A percentile compares a stretch with the other conserved stretches of the same genome.
phyloP scores from a whole-genome alignment of 352 stramenopile species.

The Phytophthora chlamydospora region DNA sequence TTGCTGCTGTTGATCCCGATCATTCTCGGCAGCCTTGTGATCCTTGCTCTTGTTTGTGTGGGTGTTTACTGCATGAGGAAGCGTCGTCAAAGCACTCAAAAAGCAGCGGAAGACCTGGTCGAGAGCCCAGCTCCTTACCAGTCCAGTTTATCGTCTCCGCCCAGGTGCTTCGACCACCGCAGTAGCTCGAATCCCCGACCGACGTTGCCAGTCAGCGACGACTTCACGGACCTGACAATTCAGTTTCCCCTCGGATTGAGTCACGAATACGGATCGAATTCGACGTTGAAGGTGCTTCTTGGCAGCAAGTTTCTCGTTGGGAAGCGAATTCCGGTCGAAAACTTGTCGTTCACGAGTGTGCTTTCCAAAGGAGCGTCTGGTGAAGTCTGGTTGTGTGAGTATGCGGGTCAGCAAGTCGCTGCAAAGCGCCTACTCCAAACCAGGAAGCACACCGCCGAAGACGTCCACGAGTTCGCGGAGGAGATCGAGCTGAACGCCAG shows the following conservation, averaged over 20 bases:
- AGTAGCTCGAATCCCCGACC: too few species aligned
- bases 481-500: constrained; percentile 41
- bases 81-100: constrained; percentile 1
- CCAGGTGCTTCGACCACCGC: background rate
- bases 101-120: background rate
- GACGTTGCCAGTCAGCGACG: background rate
- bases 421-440: constrained; percentile 43
- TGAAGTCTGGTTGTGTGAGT: constrained; percentile 49
- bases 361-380: constrained; percentile 44
- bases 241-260: constrained; percentile 8
- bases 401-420: constrained; percentile 33
- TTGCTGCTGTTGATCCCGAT: constrained; percentile 26
- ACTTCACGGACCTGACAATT: constrained; percentile 6
- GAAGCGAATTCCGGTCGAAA: constrained; percentile 35
- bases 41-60: constrained; percentile 5
- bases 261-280: constrained; percentile 15
- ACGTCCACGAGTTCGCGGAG: constrained; percentile 39
- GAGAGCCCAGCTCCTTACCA: background rate
- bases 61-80: constrained; percentile 12
- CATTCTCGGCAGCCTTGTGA: background rate
- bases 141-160: background rate
- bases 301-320: constrained; percentile 27
- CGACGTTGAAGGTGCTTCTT: constrained; percentile 15
- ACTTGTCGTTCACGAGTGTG: constrained; percentile 10
- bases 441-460: constrained; percentile 24